Percentiles rank a stretch among this genome's conserved stretches.
Conservation (phyloP, 2,329 filamentous ascomycete genomes). For the Aspergillus pseudoterreus region DNA sequence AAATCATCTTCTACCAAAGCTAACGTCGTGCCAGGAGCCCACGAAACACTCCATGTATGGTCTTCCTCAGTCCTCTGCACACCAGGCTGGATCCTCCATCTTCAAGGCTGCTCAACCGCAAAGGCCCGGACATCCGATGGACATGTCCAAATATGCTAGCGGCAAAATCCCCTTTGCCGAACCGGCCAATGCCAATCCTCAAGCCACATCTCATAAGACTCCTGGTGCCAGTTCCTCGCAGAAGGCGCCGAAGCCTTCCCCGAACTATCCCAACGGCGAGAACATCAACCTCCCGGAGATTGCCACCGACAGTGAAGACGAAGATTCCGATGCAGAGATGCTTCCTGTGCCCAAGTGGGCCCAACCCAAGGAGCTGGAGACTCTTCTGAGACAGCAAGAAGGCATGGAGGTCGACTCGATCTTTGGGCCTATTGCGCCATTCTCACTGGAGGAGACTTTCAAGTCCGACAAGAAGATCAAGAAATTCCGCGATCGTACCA, state of each 20-base stretch:
- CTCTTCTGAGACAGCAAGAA: constrained; percentile 76
- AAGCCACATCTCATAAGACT: constrained; percentile 58
- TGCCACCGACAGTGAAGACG: constrained; percentile 87
- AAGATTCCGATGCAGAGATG: constrained; percentile 62
- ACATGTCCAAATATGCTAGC: constrained; percentile 84
- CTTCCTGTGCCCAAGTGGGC: constrained; percentile 78
- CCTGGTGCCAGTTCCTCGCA: constrained; percentile 53
- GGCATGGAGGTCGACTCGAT: constrained; percentile 71
- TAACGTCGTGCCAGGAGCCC: constrained; percentile 20
- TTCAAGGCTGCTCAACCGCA: constrained; percentile 50
- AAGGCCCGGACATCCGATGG: constrained; percentile 66
- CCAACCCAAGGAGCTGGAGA: constrained; percentile 76
- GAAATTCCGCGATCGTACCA: constrained; percentile 86
- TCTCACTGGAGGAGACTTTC: constrained; percentile 97
- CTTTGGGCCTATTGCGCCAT: constrained; percentile 81
- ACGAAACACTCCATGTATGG: constrained; percentile 40
- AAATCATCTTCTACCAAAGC: too few relatives aligned
- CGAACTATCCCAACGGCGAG: constrained; percentile 84
- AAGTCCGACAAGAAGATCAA: constrained; percentile 82
- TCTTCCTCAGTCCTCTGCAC: constrained; percentile 32
- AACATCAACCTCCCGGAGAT: constrained; percentile 92
- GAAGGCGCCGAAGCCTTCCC: constrained; percentile 61
- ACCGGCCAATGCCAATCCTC: constrained; percentile 51
- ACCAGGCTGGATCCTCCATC: constrained; percentile 28
- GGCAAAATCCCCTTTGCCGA: constrained; percentile 87